phyloP scores from a whole-genome alignment of 2,329 filamentous ascomycete species.

The Nothophoma quercina region DNA sequence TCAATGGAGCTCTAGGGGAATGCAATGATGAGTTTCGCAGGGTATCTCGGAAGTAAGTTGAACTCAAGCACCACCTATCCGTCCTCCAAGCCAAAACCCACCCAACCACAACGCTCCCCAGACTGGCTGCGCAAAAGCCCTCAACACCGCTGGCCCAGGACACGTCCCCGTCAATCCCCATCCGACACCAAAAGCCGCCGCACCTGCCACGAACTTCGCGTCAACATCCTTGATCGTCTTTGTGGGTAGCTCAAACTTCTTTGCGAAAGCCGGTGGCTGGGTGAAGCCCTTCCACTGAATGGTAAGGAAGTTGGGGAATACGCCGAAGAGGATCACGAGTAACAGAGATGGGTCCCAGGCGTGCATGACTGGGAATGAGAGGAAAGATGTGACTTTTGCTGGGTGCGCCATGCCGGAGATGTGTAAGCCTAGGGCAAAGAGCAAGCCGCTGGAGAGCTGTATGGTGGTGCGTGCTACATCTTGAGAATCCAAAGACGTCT shows the following conservation, averaged over 20 bases:
- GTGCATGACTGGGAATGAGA: conserved; percentile 52
- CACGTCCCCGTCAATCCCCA: conserved; percentile 62
- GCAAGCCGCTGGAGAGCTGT: conserved; percentile 56
- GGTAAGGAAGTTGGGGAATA: conserved; percentile 55
- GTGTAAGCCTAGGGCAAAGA: conserved; percentile 61
- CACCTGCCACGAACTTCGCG: conserved; percentile 57
- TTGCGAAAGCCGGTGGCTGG: conserved; percentile 52
- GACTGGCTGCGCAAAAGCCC: conserved; percentile 55
- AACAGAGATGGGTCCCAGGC: conserved; percentile 61
- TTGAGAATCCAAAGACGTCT: background rate
- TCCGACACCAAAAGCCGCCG: conserved; percentile 58
- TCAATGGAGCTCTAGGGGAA: no score
- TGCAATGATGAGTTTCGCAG: no score
- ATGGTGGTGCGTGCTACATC: conserved; percentile 46
- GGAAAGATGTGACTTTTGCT: conserved; percentile 60
- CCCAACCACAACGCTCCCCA: conserved; percentile 59
- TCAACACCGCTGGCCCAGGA: conserved; percentile 60
- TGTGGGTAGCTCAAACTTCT: conserved; percentile 54
- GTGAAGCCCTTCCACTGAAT: conserved; percentile 34
- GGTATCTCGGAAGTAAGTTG: conserved; percentile 1
- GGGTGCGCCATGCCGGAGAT: conserved; percentile 61
- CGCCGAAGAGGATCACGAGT: conserved; percentile 59
- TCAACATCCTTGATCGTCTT: conserved; percentile 58
- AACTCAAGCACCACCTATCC: background rate
- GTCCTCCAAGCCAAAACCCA: conserved; percentile 55